Evolutionary conservation across 805 yeast species (phyloP).

Genomic region (Kuraishia borneana): DNA sequence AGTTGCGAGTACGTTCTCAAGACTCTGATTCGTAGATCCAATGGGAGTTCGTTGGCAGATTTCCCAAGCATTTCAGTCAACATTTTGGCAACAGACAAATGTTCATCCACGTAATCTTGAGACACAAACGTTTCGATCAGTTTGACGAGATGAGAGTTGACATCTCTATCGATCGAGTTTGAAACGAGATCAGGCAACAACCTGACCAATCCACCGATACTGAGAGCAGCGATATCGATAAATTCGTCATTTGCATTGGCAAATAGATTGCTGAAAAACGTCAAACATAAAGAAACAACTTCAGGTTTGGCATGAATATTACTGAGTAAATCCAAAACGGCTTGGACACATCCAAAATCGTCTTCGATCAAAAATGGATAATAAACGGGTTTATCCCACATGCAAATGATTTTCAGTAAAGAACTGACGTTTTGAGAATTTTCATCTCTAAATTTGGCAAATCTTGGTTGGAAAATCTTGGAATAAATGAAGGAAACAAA

Average conservation of each 20-base stretch:
- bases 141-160: constrained; percentile 40
- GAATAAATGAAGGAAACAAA: constrained; percentile 39
- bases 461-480: constrained; percentile 50
- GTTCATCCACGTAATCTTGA: constrained; percentile 44
- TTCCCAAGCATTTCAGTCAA: constrained; percentile 51
- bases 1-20: constrained; percentile 13
- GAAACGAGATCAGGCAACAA: constrained; percentile 31
- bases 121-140: constrained; percentile 41
- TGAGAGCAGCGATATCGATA: constrained; percentile 9
- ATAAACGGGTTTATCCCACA: constrained; percentile 39
- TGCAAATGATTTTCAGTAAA: constrained; percentile 51
- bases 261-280: constrained; percentile 36
- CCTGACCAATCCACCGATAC: constrained; percentile 8
- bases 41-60: constrained; percentile 38
- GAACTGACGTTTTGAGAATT: constrained; percentile 81
- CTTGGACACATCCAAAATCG: constrained; percentile 38
- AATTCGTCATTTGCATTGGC: constrained; percentile 26
- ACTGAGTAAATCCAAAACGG: constrained; percentile 44
- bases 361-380: constrained; percentile 44
- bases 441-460: constrained; percentile 57
- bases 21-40: constrained; percentile 42
- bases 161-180: constrained; percentile 27
- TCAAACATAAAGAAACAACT: constrained; percentile 45
- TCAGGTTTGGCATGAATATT: constrained; percentile 53
- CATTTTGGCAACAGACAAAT: constrained; percentile 40